Evolutionary conservation across 106 monocot species (phyloP).

Genomic region (Chionographis japonica): DNA sequence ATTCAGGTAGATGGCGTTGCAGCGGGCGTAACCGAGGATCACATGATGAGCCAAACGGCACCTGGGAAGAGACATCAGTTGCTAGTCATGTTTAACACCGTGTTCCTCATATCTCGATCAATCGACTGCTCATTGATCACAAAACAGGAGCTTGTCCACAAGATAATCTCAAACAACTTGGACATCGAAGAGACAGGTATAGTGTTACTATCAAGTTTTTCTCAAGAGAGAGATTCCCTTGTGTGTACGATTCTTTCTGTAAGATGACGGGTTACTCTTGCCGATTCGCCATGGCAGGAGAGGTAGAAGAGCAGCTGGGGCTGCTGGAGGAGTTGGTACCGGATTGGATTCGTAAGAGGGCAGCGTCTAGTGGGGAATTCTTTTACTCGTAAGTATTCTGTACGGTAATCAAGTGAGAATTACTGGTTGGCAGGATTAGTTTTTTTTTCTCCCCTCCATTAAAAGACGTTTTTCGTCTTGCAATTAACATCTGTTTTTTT

Average conservation of each 20-base stretch:
- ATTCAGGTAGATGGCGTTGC: constrained; percentile 21
- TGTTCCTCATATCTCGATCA: constrained; percentile 42
- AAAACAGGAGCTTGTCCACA: constrained; percentile 87
- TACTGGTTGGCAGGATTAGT: too few relatives aligned
- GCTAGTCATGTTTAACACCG: constrained; percentile 43
- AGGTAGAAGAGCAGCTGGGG: constrained; percentile 68
- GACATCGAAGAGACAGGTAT: constrained; percentile 78
- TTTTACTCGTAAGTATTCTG: constrained; percentile 52
- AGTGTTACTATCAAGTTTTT: not conserved
- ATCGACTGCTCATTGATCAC: constrained; percentile 51
- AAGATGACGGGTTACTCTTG: not conserved
- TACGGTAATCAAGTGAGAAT: not conserved
- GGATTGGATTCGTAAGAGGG: constrained; percentile 62
- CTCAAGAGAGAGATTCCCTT: not conserved
- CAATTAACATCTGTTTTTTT: not conserved
- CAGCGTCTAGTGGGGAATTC: constrained; percentile 42
- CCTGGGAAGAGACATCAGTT: constrained; percentile 11
- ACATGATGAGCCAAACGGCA: constrained; percentile 5
- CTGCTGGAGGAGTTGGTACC: constrained; percentile 68
- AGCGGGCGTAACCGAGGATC: constrained; percentile 6
- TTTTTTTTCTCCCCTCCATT: too few relatives aligned
- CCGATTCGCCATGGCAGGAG: constrained; percentile 37
- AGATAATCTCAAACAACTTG: constrained; percentile 70
- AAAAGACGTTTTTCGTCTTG: too few relatives aligned
- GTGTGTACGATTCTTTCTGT: not conserved